Percentiles rank a stretch among this genome's conserved stretches.
These are phyloP conservation scores for Chlamydomonas schloesseri DNA, from an alignment of 139 green algal genomes.

Conservation along the genomic window DNA sequence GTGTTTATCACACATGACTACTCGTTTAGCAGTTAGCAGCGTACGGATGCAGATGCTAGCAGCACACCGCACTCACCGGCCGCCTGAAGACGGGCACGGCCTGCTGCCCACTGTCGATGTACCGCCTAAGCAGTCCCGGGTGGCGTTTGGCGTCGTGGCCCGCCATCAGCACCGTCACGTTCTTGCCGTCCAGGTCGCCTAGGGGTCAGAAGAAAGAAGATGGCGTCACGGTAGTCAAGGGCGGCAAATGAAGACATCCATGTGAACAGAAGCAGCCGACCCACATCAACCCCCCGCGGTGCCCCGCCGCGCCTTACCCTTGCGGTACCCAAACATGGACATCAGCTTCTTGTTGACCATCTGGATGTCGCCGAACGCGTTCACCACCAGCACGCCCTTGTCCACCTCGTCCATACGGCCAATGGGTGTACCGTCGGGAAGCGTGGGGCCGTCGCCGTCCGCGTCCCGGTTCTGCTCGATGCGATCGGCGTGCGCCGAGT, in stretches of 20 bases:
- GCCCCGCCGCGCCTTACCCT: background rate
- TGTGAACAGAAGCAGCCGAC: background rate
- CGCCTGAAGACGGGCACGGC: background rate
- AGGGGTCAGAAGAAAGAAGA: background rate
- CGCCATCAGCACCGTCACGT: background rate
- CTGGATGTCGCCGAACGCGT: constrained; percentile 14
- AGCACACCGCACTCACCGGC: background rate
- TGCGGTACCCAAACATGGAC: constrained; percentile 26
- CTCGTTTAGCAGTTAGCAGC: too few relatives aligned
- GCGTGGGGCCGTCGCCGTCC: constrained; percentile 3
- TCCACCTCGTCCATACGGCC: constrained; percentile 26
- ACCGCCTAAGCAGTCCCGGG: background rate
- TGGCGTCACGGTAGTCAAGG: too few relatives aligned
- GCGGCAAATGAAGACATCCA: background rate
- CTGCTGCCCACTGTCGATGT: background rate
- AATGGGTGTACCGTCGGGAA: constrained; percentile 18
- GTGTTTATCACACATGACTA: too few relatives aligned
- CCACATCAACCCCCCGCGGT: background rate
- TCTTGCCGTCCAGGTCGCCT: constrained; percentile 39
- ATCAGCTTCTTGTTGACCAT: background rate
- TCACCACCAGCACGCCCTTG: background rate
- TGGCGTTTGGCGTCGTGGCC: background rate
- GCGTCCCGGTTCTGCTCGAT: constrained; percentile 28
- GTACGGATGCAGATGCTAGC: too few relatives aligned
- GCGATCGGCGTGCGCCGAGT: constrained; percentile 4